phyloP scores from a whole-genome alignment of 768 basidiomycete species.

The Rickenella mellea region DNA sequence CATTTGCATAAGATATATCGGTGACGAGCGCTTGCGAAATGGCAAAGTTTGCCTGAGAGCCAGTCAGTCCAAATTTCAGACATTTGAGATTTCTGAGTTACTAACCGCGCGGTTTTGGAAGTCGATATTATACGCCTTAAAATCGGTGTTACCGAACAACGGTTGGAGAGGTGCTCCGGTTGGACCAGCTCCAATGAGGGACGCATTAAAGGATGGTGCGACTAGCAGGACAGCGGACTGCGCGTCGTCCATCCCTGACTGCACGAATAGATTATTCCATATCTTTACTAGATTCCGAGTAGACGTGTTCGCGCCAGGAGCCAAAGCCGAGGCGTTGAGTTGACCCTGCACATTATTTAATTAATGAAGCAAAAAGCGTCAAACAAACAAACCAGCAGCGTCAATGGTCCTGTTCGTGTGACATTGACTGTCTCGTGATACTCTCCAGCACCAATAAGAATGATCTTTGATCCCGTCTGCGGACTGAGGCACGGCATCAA shows the following conservation, averaged over 20 bases:
- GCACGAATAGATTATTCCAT: constrained; percentile 37
- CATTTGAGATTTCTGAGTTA: neutral
- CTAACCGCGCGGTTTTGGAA: constrained; percentile 59
- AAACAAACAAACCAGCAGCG: constrained; percentile 35
- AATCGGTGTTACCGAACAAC: constrained; percentile 44
- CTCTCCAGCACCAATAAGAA: constrained; percentile 48
- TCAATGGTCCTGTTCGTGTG: constrained; percentile 42
- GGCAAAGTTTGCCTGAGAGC: constrained; percentile 39
- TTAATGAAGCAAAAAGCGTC: neutral
- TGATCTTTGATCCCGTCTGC: constrained; percentile 26
- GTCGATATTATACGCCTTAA: constrained; percentile 59
- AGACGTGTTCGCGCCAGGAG: constrained; percentile 33
- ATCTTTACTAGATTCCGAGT: constrained; percentile 42
- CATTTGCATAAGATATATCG: constrained; percentile 55
- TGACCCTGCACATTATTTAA: constrained; percentile 33
- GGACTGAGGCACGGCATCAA: constrained; percentile 23
- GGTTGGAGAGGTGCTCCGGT: constrained; percentile 45
- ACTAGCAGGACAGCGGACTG: constrained; percentile 50
- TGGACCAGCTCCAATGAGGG: constrained; percentile 51
- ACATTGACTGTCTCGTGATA: constrained; percentile 55
- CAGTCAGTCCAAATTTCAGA: neutral
- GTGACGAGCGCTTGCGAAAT: constrained; percentile 57
- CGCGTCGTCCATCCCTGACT: constrained; percentile 41
- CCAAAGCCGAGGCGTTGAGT: constrained; percentile 27
- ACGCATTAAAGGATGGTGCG: constrained; percentile 44